A percentile compares a stretch with the other conserved stretches of the same genome.
These are phyloP conservation scores for Lepiota venenata DNA, from an alignment of 768 basidiomycete species.

Conservation along the genomic window DNA sequence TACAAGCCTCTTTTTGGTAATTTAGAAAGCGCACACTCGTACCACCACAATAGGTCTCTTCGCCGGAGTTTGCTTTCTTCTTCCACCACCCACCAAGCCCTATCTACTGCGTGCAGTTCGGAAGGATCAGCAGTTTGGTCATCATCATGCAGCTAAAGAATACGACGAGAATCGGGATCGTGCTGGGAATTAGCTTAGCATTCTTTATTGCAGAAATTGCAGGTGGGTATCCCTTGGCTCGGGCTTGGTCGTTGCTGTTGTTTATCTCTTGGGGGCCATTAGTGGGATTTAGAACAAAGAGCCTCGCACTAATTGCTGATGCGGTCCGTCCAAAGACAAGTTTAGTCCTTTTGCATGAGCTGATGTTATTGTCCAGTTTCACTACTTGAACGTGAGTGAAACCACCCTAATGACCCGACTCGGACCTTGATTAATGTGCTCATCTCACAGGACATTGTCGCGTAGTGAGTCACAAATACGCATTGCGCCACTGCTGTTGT, in stretches of 20 bases:
- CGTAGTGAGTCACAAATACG: conserved; percentile 31
- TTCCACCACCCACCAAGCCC: background rate
- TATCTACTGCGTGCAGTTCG: background rate
- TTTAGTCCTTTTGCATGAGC: background rate
- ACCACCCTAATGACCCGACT: conserved; percentile 7
- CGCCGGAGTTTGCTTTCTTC: conserved; percentile 1
- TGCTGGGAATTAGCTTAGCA: conserved; percentile 40
- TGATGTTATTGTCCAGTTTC: conserved; percentile 35
- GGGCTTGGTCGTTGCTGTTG: background rate
- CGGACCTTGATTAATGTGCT: background rate
- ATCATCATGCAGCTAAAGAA: conserved; percentile 34
- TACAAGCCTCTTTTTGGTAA: no score
- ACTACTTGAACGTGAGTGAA: conserved; percentile 47
- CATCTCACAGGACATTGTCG: conserved; percentile 37
- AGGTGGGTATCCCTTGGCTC: conserved; percentile 24
- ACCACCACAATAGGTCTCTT: background rate
- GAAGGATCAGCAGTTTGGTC: no score
- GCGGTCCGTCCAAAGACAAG: conserved; percentile 35
- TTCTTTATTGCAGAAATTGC: conserved; percentile 52
- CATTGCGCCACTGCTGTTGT: background rate
- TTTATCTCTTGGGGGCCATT: conserved; percentile 1
- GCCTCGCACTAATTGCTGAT: conserved; percentile 54
- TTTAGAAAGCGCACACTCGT: no score
- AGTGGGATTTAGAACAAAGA: conserved; percentile 56
- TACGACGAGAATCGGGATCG: conserved; percentile 42